Evolutionary conservation across 768 basidiomycete species (phyloP), one percentile per base, ranked within the genome.

Genomic region (Podaxis pistillaris): DNA sequence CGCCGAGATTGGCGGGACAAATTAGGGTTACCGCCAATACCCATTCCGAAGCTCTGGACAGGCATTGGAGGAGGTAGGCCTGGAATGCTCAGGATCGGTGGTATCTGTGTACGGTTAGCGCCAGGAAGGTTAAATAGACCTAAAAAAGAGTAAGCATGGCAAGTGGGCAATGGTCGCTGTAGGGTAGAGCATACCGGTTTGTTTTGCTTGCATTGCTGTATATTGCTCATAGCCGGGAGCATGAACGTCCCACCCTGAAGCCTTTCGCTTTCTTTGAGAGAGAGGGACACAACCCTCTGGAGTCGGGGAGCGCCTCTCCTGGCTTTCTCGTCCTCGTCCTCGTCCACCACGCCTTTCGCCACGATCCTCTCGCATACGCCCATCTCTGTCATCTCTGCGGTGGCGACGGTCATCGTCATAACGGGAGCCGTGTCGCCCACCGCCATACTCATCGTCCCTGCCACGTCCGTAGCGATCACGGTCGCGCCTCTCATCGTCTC

Each of bases 121-220:
- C 96, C 95, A 49, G 97, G 97, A 58, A 98, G 87, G 71, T 96
- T 96, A 83, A 98, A 98, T 64, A 97, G 82, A 64, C 97, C 96
- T 94, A 68, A 15, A 64, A 57, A 70, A 47, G 33, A 24, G 41
- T 37, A 53, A 17, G 33, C 22, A 64, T 64, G 24, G 67, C 65
- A 36, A 65, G 62, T 60, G 56, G 22, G 36, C 46, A 56, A 62
- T 15, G 36, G 26, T 50, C 58, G 55, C 38, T 54, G 33, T 26
- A 30, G 26, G 54, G 41, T n/a, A 54, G 19, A 46, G 52, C 81
- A 56, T 67, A 94, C 96, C 97, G 47, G 96, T 98, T 78, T 94
- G 91, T 75, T 99, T 99, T n/a, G 97, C 97, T 73, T 98, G 95
- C 81, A 94, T 83, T 15, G 96, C 94, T 4, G 89, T 90, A 69